phyloP scores from a whole-genome alignment of 2,329 filamentous ascomycete species.

The Aspergillus fructus region DNA sequence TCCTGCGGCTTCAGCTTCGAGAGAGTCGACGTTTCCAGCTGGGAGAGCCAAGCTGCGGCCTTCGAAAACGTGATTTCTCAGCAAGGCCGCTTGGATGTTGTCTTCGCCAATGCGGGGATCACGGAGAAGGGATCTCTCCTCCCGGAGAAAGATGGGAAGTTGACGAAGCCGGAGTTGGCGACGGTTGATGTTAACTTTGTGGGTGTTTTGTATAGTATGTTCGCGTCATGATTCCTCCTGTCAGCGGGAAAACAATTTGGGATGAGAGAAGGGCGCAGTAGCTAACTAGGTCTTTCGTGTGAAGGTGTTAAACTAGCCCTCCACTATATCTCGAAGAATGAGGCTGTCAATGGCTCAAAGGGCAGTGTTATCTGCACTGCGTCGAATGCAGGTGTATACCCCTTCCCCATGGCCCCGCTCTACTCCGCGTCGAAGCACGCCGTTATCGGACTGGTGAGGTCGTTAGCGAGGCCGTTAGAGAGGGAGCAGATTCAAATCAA shows the following conservation, averaged over 20 bases:
- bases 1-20: slow-evolving; percentile 27
- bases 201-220: slow-evolving; percentile 49
- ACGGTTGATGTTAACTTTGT: slow-evolving; percentile 38
- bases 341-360: slow-evolving; percentile 28
- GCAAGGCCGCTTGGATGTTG: slow-evolving; percentile 45
- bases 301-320: slow-evolving; percentile 51
- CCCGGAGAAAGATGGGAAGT: slow-evolving; percentile 22
- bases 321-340: slow-evolving; percentile 53
- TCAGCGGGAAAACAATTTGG: not conserved
- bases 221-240: not conserved
- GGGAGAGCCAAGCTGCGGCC: slow-evolving; percentile 35
- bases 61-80: slow-evolving; percentile 20
- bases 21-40: slow-evolving; percentile 34
- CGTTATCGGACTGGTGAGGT: slow-evolving; percentile 53
- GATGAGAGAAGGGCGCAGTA: not conserved
- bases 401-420: slow-evolving; percentile 52
- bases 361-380: slow-evolving; percentile 55
- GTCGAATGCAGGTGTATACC: slow-evolving; percentile 54
- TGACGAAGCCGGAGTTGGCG: slow-evolving; percentile 36
- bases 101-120: slow-evolving; percentile 54
- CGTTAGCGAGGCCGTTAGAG: slow-evolving; percentile 42
- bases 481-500: slow-evolving; percentile 51
- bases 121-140: slow-evolving; percentile 44
- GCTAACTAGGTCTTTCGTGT: not conserved
- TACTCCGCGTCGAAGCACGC: slow-evolving; percentile 52